Percentiles rank a stretch among this genome's conserved stretches.
phyloP scores from a whole-genome alignment of 805 yeast species.

The Yarrowia phangngaensis region DNA sequence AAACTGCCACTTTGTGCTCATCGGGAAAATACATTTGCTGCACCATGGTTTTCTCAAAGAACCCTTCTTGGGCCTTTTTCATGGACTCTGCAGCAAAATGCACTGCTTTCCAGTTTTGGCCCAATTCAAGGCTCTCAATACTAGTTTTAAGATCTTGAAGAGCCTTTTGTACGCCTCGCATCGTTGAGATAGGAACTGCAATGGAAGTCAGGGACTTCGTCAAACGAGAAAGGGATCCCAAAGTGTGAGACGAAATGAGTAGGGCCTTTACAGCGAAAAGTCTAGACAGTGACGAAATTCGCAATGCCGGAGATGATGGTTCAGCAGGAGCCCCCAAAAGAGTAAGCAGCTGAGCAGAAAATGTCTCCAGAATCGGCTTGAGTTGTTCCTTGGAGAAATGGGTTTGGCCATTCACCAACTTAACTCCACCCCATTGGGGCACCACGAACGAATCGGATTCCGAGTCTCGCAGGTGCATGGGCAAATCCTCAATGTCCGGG shows the following conservation, averaged over 20 bases:
- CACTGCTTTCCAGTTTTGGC: conserved; percentile 44
- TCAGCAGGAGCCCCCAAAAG: conserved; percentile 63
- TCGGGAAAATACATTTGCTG: conserved; percentile 93
- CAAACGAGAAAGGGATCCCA: conserved; percentile 67
- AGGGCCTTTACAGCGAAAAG: conserved; percentile 56
- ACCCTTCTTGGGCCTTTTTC: conserved; percentile 64
- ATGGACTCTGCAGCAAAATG: conserved; percentile 51
- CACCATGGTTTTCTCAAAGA: conserved; percentile 91
- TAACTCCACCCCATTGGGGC: conserved; percentile 89
- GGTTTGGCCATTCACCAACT: conserved; percentile 45
- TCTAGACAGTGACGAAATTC: conserved; percentile 66
- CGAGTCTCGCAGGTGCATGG: conserved; percentile 40
- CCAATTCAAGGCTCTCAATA: conserved; percentile 36
- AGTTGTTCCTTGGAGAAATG: conserved; percentile 45
- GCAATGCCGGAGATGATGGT: conserved; percentile 57
- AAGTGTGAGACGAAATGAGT: conserved; percentile 59
- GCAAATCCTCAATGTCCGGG: conserved; percentile 51
- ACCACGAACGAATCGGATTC: conserved; percentile 61
- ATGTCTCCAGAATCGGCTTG: conserved; percentile 57
- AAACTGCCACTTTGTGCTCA: conserved; percentile 92
- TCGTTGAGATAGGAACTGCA: conserved; percentile 74
- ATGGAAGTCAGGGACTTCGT: conserved; percentile 68
- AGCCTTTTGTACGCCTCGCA: conserved; percentile 52
- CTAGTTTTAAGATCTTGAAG: conserved; percentile 45
- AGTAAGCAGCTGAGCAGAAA: conserved; percentile 69